Conservation (phyloP, 345 rosid genomes). For the Moringa oleifera region DNA sequence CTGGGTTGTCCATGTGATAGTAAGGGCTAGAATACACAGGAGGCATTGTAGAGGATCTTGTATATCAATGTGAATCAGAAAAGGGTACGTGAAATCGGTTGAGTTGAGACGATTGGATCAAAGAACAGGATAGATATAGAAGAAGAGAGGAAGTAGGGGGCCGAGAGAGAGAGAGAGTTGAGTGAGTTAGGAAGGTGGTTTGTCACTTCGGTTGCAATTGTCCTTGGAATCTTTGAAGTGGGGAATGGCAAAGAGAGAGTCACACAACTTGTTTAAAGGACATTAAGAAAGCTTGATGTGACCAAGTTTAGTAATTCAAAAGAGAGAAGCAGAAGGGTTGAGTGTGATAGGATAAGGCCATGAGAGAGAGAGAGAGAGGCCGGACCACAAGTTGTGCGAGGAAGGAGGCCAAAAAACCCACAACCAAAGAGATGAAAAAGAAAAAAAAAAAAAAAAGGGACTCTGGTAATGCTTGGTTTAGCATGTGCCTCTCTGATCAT, state of each 20-base stretch:
- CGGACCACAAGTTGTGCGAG: slow-evolving; percentile 36
- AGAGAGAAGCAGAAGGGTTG: slow-evolving; percentile 8
- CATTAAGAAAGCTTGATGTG: slow-evolving; percentile 30
- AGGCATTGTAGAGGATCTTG: slow-evolving; percentile 33
- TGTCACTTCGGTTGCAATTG: slow-evolving; percentile 32
- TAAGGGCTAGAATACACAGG: slow-evolving; percentile 76
- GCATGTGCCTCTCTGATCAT: slow-evolving; percentile 61
- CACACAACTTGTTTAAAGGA: too few species aligned
- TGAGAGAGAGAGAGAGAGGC: too few species aligned
- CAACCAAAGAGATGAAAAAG: slow-evolving; percentile 2
- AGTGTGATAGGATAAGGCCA: slow-evolving; percentile 36
- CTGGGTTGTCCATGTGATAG: slow-evolving; percentile 68
- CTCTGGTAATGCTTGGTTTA: slow-evolving; percentile 29
- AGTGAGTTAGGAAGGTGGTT: slow-evolving; percentile 49
- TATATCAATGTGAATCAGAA: slow-evolving; percentile 9
- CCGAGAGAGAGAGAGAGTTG: slow-evolving; percentile 7
- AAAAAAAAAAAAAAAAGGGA: slow-evolving; percentile 8
- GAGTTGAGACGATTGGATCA: neutral
- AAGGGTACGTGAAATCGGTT: slow-evolving; percentile 6
- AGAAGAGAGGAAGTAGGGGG: slow-evolving; percentile 6
- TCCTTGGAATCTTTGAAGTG: slow-evolving; percentile 40
- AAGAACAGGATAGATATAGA: slow-evolving; percentile 18
- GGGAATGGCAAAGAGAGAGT: slow-evolving; percentile 22
- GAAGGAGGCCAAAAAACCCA: neutral
- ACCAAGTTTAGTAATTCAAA: slow-evolving; percentile 41